Base-by-base conservation (phyloP, 441 rosid genomes). In the Adansonia gregorii region DNA sequence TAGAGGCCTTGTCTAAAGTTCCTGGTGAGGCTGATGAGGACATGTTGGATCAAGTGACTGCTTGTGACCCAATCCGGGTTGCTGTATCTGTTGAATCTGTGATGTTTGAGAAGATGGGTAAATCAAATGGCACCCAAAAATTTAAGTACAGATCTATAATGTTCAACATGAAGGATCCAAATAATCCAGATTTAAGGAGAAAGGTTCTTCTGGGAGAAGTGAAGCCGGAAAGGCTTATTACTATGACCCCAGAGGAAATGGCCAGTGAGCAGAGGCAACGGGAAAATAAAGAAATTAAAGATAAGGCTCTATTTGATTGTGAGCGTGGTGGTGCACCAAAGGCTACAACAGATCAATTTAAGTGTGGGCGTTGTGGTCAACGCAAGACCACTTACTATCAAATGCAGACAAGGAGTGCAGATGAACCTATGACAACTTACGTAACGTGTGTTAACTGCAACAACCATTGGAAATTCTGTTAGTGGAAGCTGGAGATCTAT, bases 351-450 rank as follows among this genome's bases (percentile, higher is more conserved):
- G 97, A 91, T 81, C 94, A 90, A 85, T 94, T 94, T 75, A 89
- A 85, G 87, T 94, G 98, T 3, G 89, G 89, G 54, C 89, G 97
- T 2, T 95, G 99, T 76, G 88, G 91, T 52, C 93, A 94, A 86
- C 86, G 93, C 5, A 87, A 92, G 81, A 82, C 87, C 81, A 91
- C 98, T 41, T 92, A 92, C 83, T 82, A 89, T 88, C 98, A 94
- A 83, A 86, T 94, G 98, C 98, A 94, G 84, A 92, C 97, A 5
- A 94, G 97, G 90, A 94, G 97, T 85, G 97, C 98, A 6, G 98
- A 94, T 83, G 98, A 94, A 84, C 97, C 97, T 4, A 94, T 94
- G 97, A 94, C 97, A 43, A 94, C 96, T n/a, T 94, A 87, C 54
- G 97, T 94, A 64, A 92, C 98, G 2, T 94, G 97, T 74, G 94